These are phyloP conservation scores for Rhododendron ovatum DNA, from an alignment of 148 eudicot genomes.

Conservation along the genomic window DNA sequence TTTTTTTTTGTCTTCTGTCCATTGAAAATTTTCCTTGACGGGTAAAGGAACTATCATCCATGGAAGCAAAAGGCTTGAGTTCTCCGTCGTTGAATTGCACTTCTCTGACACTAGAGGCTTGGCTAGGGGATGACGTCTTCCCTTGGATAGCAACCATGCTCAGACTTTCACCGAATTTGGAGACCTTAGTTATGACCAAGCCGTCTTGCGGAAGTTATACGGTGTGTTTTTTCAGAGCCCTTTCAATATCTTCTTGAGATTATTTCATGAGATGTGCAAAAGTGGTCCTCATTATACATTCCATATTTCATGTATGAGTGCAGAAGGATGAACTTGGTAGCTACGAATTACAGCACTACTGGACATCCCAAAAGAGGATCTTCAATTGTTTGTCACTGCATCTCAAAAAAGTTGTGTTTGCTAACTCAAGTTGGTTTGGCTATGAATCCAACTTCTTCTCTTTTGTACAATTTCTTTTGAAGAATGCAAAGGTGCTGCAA, in stretches of 20 bases:
- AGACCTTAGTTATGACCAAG: not conserved
- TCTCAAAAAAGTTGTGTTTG: not conserved
- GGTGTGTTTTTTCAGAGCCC: not conserved
- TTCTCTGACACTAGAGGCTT: not conserved
- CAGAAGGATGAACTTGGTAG: not conserved
- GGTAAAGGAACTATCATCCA: not conserved
- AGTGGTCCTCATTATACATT: not conserved
- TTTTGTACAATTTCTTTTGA: slow-evolving; percentile 2
- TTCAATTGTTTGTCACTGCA: slow-evolving; percentile 4
- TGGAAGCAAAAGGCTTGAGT: not conserved
- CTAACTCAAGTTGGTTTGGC: not conserved
- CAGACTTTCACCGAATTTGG: not conserved
- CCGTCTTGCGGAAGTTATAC: not conserved
- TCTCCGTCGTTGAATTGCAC: not conserved
- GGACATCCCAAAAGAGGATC: not conserved
- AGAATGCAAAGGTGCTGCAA: slow-evolving; percentile 2
- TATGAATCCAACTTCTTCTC: not conserved
- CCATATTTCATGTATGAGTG: not conserved
- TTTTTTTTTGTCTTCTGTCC: not conserved
- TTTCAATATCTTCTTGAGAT: not conserved
- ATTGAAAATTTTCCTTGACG: not conserved
- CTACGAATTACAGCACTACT: not conserved
- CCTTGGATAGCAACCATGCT: not conserved
- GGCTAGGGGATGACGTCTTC: not conserved
- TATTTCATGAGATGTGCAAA: not conserved